Evolutionary conservation across 371 early-diverging fungal genomes (phyloP).

Genomic region (Gilbertella persicaria): DNA sequence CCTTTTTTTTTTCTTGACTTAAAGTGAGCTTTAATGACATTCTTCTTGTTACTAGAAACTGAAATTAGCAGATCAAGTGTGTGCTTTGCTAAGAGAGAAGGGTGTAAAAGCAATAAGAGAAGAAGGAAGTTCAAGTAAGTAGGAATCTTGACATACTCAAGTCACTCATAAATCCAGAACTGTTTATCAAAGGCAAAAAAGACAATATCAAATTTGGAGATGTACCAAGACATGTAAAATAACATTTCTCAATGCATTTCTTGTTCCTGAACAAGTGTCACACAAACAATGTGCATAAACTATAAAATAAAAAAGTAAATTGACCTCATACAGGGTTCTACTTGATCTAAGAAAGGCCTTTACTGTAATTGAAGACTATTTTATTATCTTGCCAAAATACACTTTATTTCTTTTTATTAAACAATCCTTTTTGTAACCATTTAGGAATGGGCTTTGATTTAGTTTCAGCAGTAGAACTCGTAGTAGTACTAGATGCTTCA

Average conservation of each 20-base stretch:
- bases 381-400: too few relatives aligned
- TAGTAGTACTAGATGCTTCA: conserved; percentile 1
- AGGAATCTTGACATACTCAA: background rate
- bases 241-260: too few relatives aligned
- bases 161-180: background rate
- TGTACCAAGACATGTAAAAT: conserved; percentile 2
- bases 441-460: conserved; percentile 38
- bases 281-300: too few relatives aligned
- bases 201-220: conserved; percentile 11
- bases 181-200: conserved; percentile 10
- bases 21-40: background rate
- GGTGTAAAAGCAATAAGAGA: conserved; percentile 10
- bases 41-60: conserved; percentile 7
- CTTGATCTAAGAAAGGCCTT: background rate
- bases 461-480: background rate
- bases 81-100: conserved; percentile 10
- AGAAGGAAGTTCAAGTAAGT: conserved; percentile 12
- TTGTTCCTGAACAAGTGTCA: too few relatives aligned
- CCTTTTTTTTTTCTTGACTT: too few relatives aligned
- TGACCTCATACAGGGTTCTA: too few relatives aligned
- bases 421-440: conserved; percentile 53
- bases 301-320: too few relatives aligned
- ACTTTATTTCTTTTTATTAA: conserved; percentile 39
- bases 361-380: too few relatives aligned
- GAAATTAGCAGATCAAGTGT: conserved; percentile 17